Evolutionary conservation across 495 filamentous ascomycete genomes (phyloP).

Genomic region (Glonium stellatum): DNA sequence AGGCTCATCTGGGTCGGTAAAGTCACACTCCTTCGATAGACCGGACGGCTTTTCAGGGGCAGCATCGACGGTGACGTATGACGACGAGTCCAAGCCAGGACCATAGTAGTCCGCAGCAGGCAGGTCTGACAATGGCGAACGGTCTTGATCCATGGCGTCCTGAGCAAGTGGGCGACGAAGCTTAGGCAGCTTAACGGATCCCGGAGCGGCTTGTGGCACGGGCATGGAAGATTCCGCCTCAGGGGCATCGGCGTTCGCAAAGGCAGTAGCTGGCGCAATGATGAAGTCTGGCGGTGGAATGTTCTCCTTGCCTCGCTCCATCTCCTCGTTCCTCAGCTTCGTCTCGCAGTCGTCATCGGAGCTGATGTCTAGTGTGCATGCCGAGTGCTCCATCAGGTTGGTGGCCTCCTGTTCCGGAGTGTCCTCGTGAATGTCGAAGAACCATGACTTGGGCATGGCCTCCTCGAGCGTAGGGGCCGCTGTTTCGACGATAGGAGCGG

Average conservation of each 20-base stretch:
- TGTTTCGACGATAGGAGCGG: slow-evolving; percentile 23
- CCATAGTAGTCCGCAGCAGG: slow-evolving; percentile 66
- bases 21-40: slow-evolving; percentile 28
- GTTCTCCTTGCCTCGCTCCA: slow-evolving; percentile 82
- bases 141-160: slow-evolving; percentile 49
- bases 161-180: slow-evolving; percentile 19
- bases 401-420: slow-evolving; percentile 79
- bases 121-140: slow-evolving; percentile 65
- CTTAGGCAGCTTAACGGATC: slow-evolving; percentile 16
- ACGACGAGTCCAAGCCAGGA: slow-evolving; percentile 56
- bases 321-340: slow-evolving; percentile 44
- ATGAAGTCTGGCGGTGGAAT: slow-evolving; percentile 58
- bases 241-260: slow-evolving; percentile 13
- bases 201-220: slow-evolving; percentile 11
- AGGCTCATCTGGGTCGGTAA: slow-evolving; percentile 4
- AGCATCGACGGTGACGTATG: slow-evolving; percentile 39
- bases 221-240: slow-evolving; percentile 26
- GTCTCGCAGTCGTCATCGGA: slow-evolving; percentile 41
- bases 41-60: slow-evolving; percentile 21
- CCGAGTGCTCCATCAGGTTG: slow-evolving; percentile 85
- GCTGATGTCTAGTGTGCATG: slow-evolving; percentile 73
- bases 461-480: slow-evolving; percentile 30
- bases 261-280: slow-evolving; percentile 30
- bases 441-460: slow-evolving; percentile 59
- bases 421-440: slow-evolving; percentile 94